Evolutionary conservation across 306 rosid species (phyloP).

Genomic region (Benincasa hispida): DNA sequence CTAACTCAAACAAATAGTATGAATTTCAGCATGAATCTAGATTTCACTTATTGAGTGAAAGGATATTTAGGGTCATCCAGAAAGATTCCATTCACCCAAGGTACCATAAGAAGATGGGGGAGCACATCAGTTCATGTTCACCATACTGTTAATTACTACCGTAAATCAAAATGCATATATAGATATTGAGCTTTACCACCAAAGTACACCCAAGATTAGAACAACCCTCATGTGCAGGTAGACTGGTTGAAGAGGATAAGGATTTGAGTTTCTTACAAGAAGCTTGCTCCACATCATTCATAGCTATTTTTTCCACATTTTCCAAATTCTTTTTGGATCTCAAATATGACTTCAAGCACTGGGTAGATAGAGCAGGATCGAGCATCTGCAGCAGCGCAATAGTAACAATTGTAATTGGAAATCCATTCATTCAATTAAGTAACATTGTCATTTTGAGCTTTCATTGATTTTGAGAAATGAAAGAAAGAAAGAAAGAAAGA

Average conservation of each 20-base stretch:
- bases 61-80: background rate
- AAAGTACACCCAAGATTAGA: slow-evolving; percentile 17
- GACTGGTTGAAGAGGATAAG: slow-evolving; percentile 21
- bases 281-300: slow-evolving; percentile 20
- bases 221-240: slow-evolving; percentile 14
- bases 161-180: background rate
- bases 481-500: no score
- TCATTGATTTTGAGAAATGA: background rate
- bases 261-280: slow-evolving; percentile 32
- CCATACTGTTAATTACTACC: background rate
- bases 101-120: background rate
- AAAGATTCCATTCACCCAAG: background rate
- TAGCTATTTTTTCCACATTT: slow-evolving; percentile 13
- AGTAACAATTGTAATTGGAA: background rate
- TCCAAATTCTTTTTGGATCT: slow-evolving; percentile 33
- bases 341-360: slow-evolving; percentile 24
- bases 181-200: slow-evolving; percentile 11
- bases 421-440: background rate
- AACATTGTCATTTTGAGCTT: background rate
- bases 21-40: background rate
- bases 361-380: slow-evolving; percentile 38
- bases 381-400: slow-evolving; percentile 38
- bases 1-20: background rate
- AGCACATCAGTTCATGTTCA: background rate
- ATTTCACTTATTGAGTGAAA: background rate